Percentiles rank a stretch among this genome's conserved stretches.
Evolutionary conservation across 148 eudicot species (phyloP).

Genomic region (Nepenthes gracilis): DNA sequence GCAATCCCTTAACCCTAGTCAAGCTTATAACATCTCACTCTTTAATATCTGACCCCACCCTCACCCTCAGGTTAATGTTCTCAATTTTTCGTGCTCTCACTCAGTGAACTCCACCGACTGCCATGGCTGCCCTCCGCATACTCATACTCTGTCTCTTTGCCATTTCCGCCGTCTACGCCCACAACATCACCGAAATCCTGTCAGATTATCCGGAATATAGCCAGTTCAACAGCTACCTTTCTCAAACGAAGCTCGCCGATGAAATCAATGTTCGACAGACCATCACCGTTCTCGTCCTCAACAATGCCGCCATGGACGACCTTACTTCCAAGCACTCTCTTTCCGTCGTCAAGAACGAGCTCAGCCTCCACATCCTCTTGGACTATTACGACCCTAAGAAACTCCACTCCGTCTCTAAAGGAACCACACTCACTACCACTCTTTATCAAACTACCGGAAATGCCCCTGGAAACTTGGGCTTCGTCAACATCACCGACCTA

Average conservation of each 20-base stretch:
- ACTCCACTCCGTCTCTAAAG: conserved; percentile 39
- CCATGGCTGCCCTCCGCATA: neutral
- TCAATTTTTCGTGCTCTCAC: too few species aligned
- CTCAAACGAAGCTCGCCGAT: neutral
- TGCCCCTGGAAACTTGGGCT: conserved; percentile 25
- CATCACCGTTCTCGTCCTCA: neutral
- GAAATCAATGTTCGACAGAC: neutral
- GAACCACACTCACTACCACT: conserved; percentile 37
- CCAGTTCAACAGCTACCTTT: neutral
- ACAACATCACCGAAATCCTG: neutral
- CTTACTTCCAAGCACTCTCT: neutral
- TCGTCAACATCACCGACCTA: conserved; percentile 53
- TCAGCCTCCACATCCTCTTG: conserved; percentile 51
- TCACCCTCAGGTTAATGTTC: too few species aligned
- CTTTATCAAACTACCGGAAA: conserved; percentile 62
- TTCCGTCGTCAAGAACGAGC: conserved; percentile 25
- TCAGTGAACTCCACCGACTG: neutral
- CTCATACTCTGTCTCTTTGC: neutral
- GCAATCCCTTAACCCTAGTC: too few species aligned
- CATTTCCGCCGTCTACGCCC: neutral
- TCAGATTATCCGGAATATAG: neutral
- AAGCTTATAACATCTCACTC: too few species aligned
- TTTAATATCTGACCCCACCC: too few species aligned
- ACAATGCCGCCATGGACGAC: neutral
- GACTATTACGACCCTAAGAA: conserved; percentile 52